phyloP scores from a whole-genome alignment of 148 eudicot genomes.

The Vaccinium darrowii region DNA sequence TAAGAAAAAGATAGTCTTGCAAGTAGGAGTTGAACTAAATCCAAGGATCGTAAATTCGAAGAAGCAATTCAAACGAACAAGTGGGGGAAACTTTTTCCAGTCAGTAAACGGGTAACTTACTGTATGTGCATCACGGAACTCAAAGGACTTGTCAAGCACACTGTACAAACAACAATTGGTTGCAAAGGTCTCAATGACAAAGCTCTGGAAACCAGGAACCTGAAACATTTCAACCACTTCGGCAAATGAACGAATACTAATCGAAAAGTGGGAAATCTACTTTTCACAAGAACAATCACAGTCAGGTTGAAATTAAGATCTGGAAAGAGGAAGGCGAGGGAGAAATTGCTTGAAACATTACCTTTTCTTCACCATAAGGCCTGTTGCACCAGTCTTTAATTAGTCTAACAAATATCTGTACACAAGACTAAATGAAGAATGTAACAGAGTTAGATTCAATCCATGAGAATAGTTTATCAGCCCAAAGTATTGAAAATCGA shows the following conservation, averaged over 20 bases:
- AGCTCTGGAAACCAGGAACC: constrained; percentile 91
- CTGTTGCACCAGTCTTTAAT: constrained; percentile 88
- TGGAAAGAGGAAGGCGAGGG: neutral
- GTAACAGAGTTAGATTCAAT: constrained; percentile 10
- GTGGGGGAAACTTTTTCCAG: neutral
- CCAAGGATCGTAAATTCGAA: neutral
- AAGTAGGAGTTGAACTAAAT: neutral
- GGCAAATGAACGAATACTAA: constrained; percentile 18
- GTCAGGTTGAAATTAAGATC: neutral
- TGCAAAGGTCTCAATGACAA: constrained; percentile 75
- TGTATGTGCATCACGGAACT: constrained; percentile 84
- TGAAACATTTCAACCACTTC: constrained; percentile 35
- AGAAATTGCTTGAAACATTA: constrained; percentile 23
- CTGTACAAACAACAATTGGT: constrained; percentile 84
- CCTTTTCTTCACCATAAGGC: constrained; percentile 80
- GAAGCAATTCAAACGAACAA: neutral
- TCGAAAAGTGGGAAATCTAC: neutral
- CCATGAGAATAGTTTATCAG: neutral
- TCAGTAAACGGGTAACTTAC: constrained; percentile 48
- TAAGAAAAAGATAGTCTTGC: neutral
- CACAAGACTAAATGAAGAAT: constrained; percentile 60
- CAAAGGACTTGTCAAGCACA: constrained; percentile 92
- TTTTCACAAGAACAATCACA: constrained; percentile 1
- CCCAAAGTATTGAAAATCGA: neutral
- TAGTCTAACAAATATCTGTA: constrained; percentile 78